Evolutionary conservation across 2,329 filamentous ascomycete species (phyloP), one percentile per base, ranked within the genome.

Genomic region (Mycosphaerella sp.): DNA sequence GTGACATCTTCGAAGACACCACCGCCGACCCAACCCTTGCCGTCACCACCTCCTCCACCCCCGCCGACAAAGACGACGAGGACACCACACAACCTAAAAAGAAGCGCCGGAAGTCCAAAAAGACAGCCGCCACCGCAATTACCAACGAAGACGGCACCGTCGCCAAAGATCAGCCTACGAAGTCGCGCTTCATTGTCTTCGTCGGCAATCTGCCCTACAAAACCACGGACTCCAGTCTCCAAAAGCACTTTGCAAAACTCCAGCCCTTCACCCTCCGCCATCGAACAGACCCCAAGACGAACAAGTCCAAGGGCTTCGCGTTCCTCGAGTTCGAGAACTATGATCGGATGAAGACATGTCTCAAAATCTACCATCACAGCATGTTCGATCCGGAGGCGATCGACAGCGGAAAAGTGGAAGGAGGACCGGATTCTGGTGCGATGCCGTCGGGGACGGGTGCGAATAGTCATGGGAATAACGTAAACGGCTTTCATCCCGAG

Each of bases 261-360:
- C 73, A 80, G 44, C 88, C 88, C 7, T 76, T 73, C 46, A 78
- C 79, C 1, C 77, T 93, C 44, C 87, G 91, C 17, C 83, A 88
- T 55, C 80, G 87, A 42, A 87, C 83, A 47, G 79, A 86, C 62
- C 81, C 82, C 59, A 73, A 81, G 57, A 76, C 79, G 10, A 75
- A 74, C 49, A 80, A 82, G 58, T 85, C 81, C 64, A 85, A 85
- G 60, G 87, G 89, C 32, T 85, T 86, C 63, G 89, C 87, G 5
- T 95, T 96, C 69, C 76, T 97, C 61, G 91, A 97, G 70, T 97
- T 96, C 66, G 82, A 82, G 58, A 79, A 82, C 60, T 94, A 84
- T 71, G 86, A 90, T 70, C 82, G 86, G 66, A 94, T 95, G 89
- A 87, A 94, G 76, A 93, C 88, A 28, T 95, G 89, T 66, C 77